Evolutionary conservation across 2,329 filamentous ascomycete genomes (phyloP).

Genomic region (Botrytis byssoidea): DNA sequence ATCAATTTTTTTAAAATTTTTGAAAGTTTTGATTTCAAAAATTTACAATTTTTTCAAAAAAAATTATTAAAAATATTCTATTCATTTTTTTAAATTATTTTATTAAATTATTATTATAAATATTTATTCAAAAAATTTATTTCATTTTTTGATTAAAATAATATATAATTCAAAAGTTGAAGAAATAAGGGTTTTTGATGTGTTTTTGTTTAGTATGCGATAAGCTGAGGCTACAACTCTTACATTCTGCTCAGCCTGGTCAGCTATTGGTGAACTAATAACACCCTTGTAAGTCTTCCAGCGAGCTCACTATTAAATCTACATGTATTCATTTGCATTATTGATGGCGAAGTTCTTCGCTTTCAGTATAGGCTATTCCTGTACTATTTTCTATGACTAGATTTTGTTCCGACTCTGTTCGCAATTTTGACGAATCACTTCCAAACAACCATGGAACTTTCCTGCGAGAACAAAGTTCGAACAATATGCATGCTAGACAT

Average conservation of each 20-base stretch:
- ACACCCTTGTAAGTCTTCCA: neutral
- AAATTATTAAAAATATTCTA: too few species aligned
- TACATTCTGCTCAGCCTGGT: neutral
- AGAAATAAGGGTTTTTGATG: too few species aligned
- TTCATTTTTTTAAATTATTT: too few species aligned
- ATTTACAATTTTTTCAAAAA: too few species aligned
- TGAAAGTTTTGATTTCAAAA: too few species aligned
- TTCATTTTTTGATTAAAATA: too few species aligned
- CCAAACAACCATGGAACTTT: neutral
- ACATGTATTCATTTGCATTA: neutral
- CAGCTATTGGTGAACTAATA: neutral
- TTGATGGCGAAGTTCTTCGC: neutral
- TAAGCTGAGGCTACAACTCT: too few species aligned
- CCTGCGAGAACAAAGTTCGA: neutral
- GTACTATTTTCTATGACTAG: neutral
- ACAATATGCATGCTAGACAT: neutral
- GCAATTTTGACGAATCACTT: neutral
- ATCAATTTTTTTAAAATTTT: too few species aligned
- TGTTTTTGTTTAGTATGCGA: too few species aligned
- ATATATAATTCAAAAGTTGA: too few species aligned
- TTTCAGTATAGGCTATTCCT: neutral
- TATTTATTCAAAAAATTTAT: too few species aligned
- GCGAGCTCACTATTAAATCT: neutral
- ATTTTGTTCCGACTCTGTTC: neutral
- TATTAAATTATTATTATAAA: too few species aligned